phyloP scores from a whole-genome alignment of 176 grass and related monocot species.

The Tuctoria greenei region DNA sequence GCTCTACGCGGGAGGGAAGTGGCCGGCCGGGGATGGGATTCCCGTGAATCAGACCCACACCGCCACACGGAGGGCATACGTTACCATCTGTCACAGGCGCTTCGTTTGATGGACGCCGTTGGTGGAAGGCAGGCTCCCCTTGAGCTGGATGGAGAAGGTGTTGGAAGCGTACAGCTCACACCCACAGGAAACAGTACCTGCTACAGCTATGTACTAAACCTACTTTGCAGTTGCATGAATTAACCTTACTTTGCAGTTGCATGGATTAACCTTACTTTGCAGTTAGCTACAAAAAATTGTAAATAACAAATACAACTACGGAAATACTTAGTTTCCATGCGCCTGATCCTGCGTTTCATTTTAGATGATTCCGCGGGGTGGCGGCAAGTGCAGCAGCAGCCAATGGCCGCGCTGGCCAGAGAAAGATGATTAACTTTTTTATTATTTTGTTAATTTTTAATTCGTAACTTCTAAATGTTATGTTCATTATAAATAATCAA shows the following conservation, averaged over 20 bases:
- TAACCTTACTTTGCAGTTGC: not conserved
- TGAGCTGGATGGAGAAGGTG: not conserved
- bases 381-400: too few relatives aligned
- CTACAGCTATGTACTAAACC: constrained; percentile 14
- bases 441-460: too few relatives aligned
- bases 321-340: too few relatives aligned
- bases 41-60: constrained; percentile 35
- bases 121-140: not conserved
- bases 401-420: too few relatives aligned
- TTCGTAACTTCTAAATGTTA: too few relatives aligned
- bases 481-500: too few relatives aligned
- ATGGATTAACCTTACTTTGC: not conserved
- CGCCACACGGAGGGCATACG: not conserved
- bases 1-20: not conserved
- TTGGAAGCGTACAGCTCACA: constrained; percentile 28
- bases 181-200: constrained; percentile 31
- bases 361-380: too few relatives aligned
- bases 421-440: too few relatives aligned
- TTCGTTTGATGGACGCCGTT: constrained; percentile 1
- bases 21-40: constrained; percentile 24
- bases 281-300: not conserved
- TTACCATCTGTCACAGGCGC: constrained; percentile 19
- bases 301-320: not conserved
- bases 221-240: not conserved
- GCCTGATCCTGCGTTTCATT: too few relatives aligned